Percentiles rank a stretch among this genome's conserved stretches.
Evolutionary conservation across 768 basidiomycete genomes (phyloP).

Genomic region (Termitomyces sp.): DNA sequence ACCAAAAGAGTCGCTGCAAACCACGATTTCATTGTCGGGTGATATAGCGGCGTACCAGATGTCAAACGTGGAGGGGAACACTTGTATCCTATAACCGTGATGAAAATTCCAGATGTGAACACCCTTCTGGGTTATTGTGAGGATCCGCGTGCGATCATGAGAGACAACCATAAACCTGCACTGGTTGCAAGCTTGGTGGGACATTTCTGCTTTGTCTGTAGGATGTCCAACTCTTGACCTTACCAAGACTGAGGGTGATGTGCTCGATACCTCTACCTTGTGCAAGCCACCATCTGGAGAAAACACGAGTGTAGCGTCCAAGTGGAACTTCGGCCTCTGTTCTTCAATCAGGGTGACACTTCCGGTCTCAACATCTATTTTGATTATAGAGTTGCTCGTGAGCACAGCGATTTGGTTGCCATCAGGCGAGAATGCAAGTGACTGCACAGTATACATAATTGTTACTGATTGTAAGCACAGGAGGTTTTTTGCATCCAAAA

Average conservation of each 20-base stretch:
- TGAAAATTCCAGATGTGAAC: neutral
- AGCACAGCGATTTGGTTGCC: neutral
- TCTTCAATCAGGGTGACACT: neutral
- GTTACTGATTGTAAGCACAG: neutral
- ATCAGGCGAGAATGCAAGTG: neutral
- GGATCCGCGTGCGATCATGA: neutral
- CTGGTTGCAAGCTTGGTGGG: neutral
- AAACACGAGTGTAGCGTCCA: neutral
- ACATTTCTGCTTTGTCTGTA: neutral
- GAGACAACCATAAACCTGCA: neutral
- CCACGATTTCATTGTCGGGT: neutral
- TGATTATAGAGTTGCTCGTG: neutral
- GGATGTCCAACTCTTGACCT: neutral
- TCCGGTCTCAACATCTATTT: neutral
- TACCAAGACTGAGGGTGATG: neutral
- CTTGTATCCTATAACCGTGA: neutral
- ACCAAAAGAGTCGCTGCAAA: neutral
- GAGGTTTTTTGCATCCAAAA: neutral
- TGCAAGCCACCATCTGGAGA: neutral
- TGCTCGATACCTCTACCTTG: neutral
- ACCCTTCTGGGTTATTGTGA: neutral
- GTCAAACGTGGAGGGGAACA: neutral
- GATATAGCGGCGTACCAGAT: neutral
- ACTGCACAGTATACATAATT: too few species aligned
- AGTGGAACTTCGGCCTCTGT: too few species aligned